Evolutionary conservation across 495 filamentous ascomycete species (phyloP), one percentile per base, ranked within the genome.

Genomic region (Annulohypoxylon moriforme): DNA sequence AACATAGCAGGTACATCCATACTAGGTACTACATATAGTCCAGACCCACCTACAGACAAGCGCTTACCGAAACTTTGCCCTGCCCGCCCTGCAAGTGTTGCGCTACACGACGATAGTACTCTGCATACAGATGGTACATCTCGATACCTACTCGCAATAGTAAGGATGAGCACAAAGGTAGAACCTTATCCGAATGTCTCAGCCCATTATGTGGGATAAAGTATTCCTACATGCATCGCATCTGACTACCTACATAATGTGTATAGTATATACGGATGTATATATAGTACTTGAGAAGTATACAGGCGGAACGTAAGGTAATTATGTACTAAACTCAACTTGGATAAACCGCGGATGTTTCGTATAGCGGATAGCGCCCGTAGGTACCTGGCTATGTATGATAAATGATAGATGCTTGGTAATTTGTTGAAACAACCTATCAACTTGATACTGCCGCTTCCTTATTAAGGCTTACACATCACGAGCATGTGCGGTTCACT

Each of bases 21-120:
- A 3, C 1, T n/a, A n/a, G n/a, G 13, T 44, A 47, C 2, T 47
- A 47, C 13, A 53, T 7, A 34, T 55, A 57, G 0, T 18, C 25
- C n/a, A 20, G 65, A 44, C 57, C 68, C 63, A 60, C 68, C 22
- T 36, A 22, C 29, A 58, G 13, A 44, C 16, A 44, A 44, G 68
- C 68, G 62, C 63, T 46, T 72, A 72, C 63, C 69, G 69, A 72
- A 72, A 72, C 64, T 50, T 50, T 64, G 59, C 13, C 34, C 46
- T 62, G 36, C 36, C 38, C 4, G 34, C 24, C 24, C 36, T 40
- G 36, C 2, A n/a, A 40, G 5, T n/a, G 10, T 38, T 53, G 33
- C 29, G 4, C 53, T 44, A 18, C 40, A 20, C 3, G n/a, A 44
- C 40, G 40, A 44, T 44, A 44, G 40, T 44, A 18, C 40, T 44